Evolutionary conservation across 192 early-diverging fungal species (phyloP), one percentile per base, ranked within the genome.

Genomic region (Coemansia sp.): DNA sequence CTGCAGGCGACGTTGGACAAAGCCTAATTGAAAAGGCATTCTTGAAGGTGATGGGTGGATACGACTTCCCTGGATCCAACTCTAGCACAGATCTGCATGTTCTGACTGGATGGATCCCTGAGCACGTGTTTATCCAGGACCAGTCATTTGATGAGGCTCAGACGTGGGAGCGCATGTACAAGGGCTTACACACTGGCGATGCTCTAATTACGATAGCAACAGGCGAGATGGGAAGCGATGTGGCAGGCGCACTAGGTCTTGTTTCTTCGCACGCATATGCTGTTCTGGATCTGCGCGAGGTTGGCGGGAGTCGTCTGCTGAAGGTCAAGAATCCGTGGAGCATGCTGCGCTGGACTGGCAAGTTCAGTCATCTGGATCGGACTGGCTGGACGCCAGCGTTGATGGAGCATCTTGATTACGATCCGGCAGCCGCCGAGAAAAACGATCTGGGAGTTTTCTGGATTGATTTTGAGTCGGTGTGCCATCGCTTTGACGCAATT

Each of bases 291-390:
- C 76, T 88, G 21, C 79, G 84, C 52, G 86, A 91, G 54, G 84
- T 87, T 5, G 61, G 67, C 6, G 92, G 90, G 2, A 52, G 80
- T n/a, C 74, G 90, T 18, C 76, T 96, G 60, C 66, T 96, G 23
- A 86, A 92, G 75, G 92, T 95, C 60, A 94, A 95, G 74, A 97
- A 97, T 69, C 95, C 95, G 6, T 97, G 95, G 95, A 93, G 91
- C 82, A 89, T 90, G 66, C 83, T 90, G 83, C 81, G 94, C 12
- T 96, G 94, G 94, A 91, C 85, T 39, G 94, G 94, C 18, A 81
- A 81, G 6, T 92, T 84, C 64, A 90, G 90, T 72, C 89, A 90
- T 60, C 59, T 87, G 3, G 88, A 92, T 70, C 77, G 65, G 12
- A 66, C 72, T 8, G 74, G 74, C 23, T 96, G 94, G 94, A 93